These are phyloP conservation scores for Candida golubevii DNA, from an alignment of 805 yeast genomes.

Conservation along the genomic window DNA sequence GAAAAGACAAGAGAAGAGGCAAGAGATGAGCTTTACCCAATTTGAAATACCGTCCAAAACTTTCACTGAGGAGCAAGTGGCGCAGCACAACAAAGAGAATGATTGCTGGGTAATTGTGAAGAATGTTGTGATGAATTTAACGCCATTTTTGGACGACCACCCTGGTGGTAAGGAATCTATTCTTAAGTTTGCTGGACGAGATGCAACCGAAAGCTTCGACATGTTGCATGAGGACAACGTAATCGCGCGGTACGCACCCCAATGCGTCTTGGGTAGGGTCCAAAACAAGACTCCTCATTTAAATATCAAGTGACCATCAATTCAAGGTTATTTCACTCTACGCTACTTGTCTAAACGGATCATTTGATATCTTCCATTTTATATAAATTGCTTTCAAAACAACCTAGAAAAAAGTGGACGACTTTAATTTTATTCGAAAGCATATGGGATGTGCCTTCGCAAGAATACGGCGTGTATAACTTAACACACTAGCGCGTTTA, in stretches of 20 bases:
- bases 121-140: slow-evolving; percentile 47
- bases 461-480: slow-evolving; percentile 12
- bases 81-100: slow-evolving; percentile 40
- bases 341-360: not conserved
- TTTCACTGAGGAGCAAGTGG: slow-evolving; percentile 43
- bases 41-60: slow-evolving; percentile 47
- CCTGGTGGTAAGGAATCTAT: slow-evolving; percentile 65
- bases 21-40: slow-evolving; percentile 7
- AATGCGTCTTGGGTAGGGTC: slow-evolving; percentile 48
- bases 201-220: slow-evolving; percentile 47
- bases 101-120: slow-evolving; percentile 56
- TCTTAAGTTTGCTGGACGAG: slow-evolving; percentile 42
- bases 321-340: not conserved
- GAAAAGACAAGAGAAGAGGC: not conserved
- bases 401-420: slow-evolving; percentile 8
- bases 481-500: slow-evolving; percentile 35
- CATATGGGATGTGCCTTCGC: slow-evolving; percentile 7
- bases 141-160: slow-evolving; percentile 41
- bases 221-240: slow-evolving; percentile 57
- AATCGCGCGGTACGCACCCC: slow-evolving; percentile 44
- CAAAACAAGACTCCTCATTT: slow-evolving; percentile 44
- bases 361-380: slow-evolving; percentile 9
- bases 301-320: slow-evolving; percentile 20
- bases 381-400: slow-evolving; percentile 16
- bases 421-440: slow-evolving; percentile 9